Conservation (phyloP, 2,329 filamentous ascomycete species). For the Aspergillus sp. region DNA sequence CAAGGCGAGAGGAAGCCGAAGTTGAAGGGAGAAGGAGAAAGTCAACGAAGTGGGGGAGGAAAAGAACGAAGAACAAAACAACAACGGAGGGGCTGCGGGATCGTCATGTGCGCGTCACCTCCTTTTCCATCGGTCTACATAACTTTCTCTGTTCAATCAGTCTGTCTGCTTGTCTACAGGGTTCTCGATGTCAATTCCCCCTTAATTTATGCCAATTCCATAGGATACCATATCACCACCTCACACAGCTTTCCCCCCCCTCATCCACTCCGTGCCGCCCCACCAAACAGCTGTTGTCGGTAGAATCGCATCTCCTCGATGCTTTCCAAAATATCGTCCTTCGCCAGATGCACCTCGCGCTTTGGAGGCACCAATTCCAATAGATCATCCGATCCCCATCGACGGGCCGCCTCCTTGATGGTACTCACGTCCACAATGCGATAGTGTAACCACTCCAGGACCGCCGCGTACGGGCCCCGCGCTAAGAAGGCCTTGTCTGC, state of each 20-base stretch:
- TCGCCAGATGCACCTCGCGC: constrained; percentile 75
- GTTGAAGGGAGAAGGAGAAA: not conserved
- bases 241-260: not conserved
- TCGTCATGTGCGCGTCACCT: not conserved
- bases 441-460: constrained; percentile 80
- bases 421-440: constrained; percentile 88
- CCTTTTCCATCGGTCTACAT: not conserved
- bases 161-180: too few species aligned
- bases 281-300: constrained; percentile 64
- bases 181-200: not conserved
- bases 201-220: not conserved
- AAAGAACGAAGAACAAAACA: constrained; percentile 18
- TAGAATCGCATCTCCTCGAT: constrained; percentile 90
- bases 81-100: not conserved
- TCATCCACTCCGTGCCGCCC: not conserved
- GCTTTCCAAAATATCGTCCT: constrained; percentile 89
- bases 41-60: constrained; percentile 4
- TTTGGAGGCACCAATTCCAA: constrained; percentile 68
- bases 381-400: constrained; percentile 71
- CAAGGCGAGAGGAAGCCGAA: constrained; percentile 7
- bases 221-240: not conserved
- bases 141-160: too few species aligned
- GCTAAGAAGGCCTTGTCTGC: constrained; percentile 81
- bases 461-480: constrained; percentile 68
- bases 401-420: constrained; percentile 82